These are phyloP conservation scores for Rhodomyrtus psidioides DNA, from an alignment of 441 rosid genomes.

Conservation along the genomic window DNA sequence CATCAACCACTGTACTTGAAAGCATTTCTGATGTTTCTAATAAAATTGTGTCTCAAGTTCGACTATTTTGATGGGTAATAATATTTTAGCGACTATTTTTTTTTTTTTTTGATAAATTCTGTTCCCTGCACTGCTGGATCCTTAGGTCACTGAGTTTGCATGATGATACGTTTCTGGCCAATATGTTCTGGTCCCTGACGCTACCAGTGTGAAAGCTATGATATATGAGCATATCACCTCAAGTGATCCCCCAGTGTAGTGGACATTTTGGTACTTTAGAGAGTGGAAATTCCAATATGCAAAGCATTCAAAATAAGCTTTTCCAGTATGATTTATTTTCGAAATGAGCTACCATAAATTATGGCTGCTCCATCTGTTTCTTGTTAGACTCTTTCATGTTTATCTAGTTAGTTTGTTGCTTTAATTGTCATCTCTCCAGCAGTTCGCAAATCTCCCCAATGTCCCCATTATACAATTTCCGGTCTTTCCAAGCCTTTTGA, in stretches of 20 bases:
- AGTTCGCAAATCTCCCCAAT: neutral
- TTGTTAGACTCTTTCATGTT: neutral
- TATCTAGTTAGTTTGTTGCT: neutral
- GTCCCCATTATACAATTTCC: neutral
- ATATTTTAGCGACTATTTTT: neutral
- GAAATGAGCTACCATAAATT: neutral
- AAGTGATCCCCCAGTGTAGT: neutral
- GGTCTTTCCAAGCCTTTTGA: neutral
- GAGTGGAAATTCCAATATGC: neutral
- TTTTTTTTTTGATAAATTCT: neutral
- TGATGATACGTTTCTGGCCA: neutral
- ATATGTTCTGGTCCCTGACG: neutral
- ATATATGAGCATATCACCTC: neutral
- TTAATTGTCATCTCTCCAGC: neutral
- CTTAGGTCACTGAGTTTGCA: neutral
- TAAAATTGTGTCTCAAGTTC: neutral
- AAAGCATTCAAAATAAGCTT: neutral
- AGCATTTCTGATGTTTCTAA: neutral
- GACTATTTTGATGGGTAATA: neutral
- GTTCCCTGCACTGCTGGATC: neutral
- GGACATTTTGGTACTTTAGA: neutral
- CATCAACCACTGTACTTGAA: neutral
- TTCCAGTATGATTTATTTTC: neutral
- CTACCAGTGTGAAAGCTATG: neutral
- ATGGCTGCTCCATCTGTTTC: neutral